Conservation (phyloP, 768 basidiomycete genomes). For the Fistulinella prunicolor region DNA sequence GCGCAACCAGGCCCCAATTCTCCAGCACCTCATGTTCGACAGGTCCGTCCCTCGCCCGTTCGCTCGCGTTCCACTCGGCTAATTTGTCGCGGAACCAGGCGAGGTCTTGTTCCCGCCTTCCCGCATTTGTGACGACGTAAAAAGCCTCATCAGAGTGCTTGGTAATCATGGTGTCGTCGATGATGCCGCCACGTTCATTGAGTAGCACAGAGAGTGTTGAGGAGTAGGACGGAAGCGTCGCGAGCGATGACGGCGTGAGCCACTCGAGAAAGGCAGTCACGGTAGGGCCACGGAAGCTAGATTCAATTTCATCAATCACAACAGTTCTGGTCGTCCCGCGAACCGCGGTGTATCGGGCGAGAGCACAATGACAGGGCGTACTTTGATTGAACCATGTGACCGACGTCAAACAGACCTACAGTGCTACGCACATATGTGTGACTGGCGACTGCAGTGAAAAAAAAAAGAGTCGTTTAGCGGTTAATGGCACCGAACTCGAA, state of each 20-base stretch:
- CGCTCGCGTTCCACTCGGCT: conserved; percentile 72
- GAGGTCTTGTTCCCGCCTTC: conserved; percentile 76
- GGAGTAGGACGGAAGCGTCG: conserved; percentile 61
- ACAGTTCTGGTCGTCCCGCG: not conserved
- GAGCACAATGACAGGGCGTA: conserved; percentile 30
- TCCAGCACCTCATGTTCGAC: conserved; percentile 84
- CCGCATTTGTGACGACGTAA: conserved; percentile 97
- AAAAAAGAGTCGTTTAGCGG: too few relatives aligned
- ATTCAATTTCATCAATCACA: not conserved
- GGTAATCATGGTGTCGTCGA: conserved; percentile 93
- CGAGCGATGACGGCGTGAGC: conserved; percentile 83
- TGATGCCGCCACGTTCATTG: conserved; percentile 88
- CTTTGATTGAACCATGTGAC: conserved; percentile 97
- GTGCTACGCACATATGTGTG: conserved; percentile 84
- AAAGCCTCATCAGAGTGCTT: conserved; percentile 77
- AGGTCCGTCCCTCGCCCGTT: conserved; percentile 45
- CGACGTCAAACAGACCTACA: conserved; percentile 93
- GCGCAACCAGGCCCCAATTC: conserved; percentile 82
- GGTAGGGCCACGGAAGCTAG: conserved; percentile 77
- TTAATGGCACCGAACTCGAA: too few relatives aligned
- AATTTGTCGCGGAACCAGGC: conserved; percentile 71
- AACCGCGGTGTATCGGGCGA: too few relatives aligned
- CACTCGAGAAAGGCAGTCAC: conserved; percentile 82
- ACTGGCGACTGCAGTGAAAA: conserved; percentile 61
- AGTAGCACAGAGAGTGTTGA: conserved; percentile 89